Base-by-base conservation (phyloP, 2,329 filamentous ascomycete genomes). In the Aschersonia sp. region DNA sequence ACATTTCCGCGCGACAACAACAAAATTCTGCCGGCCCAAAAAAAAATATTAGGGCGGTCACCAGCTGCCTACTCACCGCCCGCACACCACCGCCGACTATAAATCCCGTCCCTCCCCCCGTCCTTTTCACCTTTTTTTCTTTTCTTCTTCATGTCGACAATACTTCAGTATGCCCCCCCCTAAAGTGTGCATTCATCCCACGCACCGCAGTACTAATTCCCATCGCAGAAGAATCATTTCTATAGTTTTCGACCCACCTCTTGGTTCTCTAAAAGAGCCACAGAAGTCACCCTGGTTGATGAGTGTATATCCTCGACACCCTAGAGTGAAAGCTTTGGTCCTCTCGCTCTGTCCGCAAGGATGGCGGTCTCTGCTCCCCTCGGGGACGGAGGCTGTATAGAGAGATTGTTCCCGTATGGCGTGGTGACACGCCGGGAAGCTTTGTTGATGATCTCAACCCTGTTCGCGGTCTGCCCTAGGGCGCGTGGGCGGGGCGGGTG, bases 211-310 rank as follows among this genome's bases (percentile, higher is more conserved):
- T 45, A 31, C 20, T 32, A 59, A 54, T 50, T 48, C 50, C 35
- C 40, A 55, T 4, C 55, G 54, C 64, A 73, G 65, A 69, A 88
- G 85, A 89, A 91, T 91, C 86, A 87, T 86, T 94, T 94, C 85
- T 94, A 89, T 89, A 95, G 88, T 89, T 82, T 77, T 86, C 81
- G 81, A 89, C 84, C 77, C 20, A 42, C 77, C 81, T 87, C 85
- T 92, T 84, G 87, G 81, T 84, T 91, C 79, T 80, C 80, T 77
- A 89, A 78, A 84, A 75, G 76, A 94, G 89, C 85, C 79, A 88
- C 84, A 91, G 84, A 88, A 78, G 80, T 80, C 79, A 91, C 82
- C 85, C 86, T 88, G 86, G 85, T 85, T 86, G 87, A 94, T 92
- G 87, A 94, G 68, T 70, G 61, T 61, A 85, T 78, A 83, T 86